phyloP scores from a whole-genome alignment of 106 monocot genomes.

The Dendrobium nobile region DNA sequence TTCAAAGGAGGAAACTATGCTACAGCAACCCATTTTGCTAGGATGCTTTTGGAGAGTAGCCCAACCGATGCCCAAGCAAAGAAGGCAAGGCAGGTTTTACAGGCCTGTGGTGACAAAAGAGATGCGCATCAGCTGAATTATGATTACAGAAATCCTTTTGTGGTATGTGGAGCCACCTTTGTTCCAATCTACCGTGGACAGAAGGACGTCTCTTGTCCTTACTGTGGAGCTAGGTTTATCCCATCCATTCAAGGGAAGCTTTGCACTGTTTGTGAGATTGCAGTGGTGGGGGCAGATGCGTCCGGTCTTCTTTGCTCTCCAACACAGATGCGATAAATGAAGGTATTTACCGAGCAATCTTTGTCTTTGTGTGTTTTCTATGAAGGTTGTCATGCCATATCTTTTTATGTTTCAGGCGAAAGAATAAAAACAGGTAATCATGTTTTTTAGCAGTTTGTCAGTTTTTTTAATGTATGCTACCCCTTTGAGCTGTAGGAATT shows the following conservation, averaged over 20 bases:
- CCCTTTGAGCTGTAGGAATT: not conserved
- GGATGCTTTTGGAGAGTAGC: conserved; percentile 49
- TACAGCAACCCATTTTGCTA: conserved; percentile 37
- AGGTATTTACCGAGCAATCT: not conserved
- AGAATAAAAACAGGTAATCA: not conserved
- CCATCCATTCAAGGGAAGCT: conserved; percentile 36
- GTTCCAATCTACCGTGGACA: conserved; percentile 63
- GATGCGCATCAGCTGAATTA: conserved; percentile 46
- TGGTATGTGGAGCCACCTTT: conserved; percentile 52
- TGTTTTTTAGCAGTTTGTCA: conserved; percentile 2
- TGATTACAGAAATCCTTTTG: conserved; percentile 57
- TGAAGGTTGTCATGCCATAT: not conserved
- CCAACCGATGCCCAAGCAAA: conserved; percentile 39
- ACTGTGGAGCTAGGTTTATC: conserved; percentile 37
- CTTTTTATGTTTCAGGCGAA: conserved; percentile 4
- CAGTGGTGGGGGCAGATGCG: conserved; percentile 52
- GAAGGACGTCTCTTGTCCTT: conserved; percentile 50
- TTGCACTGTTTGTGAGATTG: conserved; percentile 58
- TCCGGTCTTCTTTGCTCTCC: conserved; percentile 49
- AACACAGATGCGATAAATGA: conserved; percentile 30
- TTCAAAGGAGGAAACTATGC: conserved; percentile 39
- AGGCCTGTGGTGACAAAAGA: conserved; percentile 37
- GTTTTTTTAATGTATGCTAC: not conserved
- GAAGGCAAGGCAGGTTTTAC: conserved; percentile 36
- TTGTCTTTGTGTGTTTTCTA: not conserved